Evolutionary conservation across 495 filamentous ascomycete genomes (phyloP).

Genomic region (Ramalina intermedia): DNA sequence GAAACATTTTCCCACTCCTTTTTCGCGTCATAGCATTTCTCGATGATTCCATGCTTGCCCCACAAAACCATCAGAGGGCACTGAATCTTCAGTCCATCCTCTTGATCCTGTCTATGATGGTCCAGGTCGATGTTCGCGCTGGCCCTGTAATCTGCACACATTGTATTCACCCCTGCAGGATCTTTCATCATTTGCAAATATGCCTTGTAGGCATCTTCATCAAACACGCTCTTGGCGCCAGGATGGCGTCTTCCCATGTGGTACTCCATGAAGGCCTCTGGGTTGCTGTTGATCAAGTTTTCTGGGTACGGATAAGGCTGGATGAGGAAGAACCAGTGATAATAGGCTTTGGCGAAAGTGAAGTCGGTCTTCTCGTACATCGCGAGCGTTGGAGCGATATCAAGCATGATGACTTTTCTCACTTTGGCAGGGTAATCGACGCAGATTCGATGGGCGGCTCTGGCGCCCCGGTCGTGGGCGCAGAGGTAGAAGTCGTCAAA

Average conservation of each 20-base stretch:
- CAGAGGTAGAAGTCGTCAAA: slow-evolving; percentile 19
- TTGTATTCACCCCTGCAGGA: slow-evolving; percentile 18
- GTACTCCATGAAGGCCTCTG: slow-evolving; percentile 11
- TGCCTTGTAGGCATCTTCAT: slow-evolving; percentile 10
- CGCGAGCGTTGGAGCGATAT: slow-evolving; percentile 25
- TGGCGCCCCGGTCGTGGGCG: slow-evolving; percentile 27
- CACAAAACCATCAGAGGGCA: slow-evolving; percentile 25
- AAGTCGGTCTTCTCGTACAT: slow-evolving; percentile 22
- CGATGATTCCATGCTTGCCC: slow-evolving; percentile 23
- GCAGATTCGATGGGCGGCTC: slow-evolving; percentile 26
- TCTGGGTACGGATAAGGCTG: slow-evolving; percentile 25
- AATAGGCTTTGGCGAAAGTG: slow-evolving; percentile 23
- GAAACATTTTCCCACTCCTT: slow-evolving; percentile 23
- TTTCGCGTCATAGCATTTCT: slow-evolving; percentile 21
- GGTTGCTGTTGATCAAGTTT: slow-evolving; percentile 15
- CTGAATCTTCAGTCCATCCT: slow-evolving; percentile 18
- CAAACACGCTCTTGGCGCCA: slow-evolving; percentile 5
- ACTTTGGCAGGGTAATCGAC: slow-evolving; percentile 21
- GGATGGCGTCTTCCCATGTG: slow-evolving; percentile 15
- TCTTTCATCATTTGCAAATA: slow-evolving; percentile 21
- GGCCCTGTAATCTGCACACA: slow-evolving; percentile 32
- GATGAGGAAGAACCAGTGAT: slow-evolving; percentile 31
- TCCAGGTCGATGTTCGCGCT: slow-evolving; percentile 23
- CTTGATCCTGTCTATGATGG: slow-evolving; percentile 21
- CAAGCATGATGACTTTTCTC: slow-evolving; percentile 21